A percentile compares a stretch with the other conserved stretches of the same genome.
Conservation (phyloP, 2,329 filamentous ascomycete genomes). For the Epichloe amarillans region DNA sequence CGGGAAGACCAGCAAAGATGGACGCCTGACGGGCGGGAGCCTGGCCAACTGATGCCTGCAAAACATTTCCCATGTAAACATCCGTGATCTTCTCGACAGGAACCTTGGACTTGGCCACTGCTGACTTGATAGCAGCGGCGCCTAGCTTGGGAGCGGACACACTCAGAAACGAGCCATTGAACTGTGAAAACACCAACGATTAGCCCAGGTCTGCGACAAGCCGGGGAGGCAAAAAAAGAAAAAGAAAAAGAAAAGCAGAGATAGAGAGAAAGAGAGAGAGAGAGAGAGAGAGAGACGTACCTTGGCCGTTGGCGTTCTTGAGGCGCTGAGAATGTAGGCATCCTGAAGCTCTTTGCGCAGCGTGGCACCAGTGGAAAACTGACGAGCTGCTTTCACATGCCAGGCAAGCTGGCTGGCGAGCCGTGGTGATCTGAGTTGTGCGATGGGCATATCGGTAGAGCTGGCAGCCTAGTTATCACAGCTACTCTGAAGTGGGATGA, state of each 20-base stretch:
- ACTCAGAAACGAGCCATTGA: constrained; percentile 81
- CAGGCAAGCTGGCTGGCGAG: constrained; percentile 22
- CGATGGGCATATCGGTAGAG: constrained; percentile 15
- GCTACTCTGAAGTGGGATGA: background rate
- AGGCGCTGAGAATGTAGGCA: constrained; percentile 84
- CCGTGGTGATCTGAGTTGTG: constrained; percentile 22
- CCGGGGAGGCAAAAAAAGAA: background rate
- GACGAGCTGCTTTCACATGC: constrained; percentile 28
- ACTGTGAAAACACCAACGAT: constrained; percentile 35
- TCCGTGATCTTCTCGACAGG: constrained; percentile 71
- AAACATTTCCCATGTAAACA: constrained; percentile 96
- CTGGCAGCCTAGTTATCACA: background rate
- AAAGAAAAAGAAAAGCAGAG: background rate
- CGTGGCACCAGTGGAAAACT: constrained; percentile 32
- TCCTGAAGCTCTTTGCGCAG: constrained; percentile 61
- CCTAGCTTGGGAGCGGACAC: constrained; percentile 81
- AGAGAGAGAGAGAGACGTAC: constrained; percentile 28
- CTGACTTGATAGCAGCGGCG: constrained; percentile 82
- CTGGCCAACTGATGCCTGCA: constrained; percentile 74
- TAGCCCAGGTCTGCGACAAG: background rate
- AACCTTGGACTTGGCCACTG: constrained; percentile 72
- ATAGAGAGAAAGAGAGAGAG: background rate
- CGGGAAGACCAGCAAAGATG: constrained; percentile 74
- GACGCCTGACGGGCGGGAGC: constrained; percentile 82
- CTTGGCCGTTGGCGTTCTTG: constrained; percentile 81